A percentile compares a stretch with the other conserved stretches of the same genome.
Conservation (phyloP, 768 basidiomycete genomes). For the Crepidotus variabilis region DNA sequence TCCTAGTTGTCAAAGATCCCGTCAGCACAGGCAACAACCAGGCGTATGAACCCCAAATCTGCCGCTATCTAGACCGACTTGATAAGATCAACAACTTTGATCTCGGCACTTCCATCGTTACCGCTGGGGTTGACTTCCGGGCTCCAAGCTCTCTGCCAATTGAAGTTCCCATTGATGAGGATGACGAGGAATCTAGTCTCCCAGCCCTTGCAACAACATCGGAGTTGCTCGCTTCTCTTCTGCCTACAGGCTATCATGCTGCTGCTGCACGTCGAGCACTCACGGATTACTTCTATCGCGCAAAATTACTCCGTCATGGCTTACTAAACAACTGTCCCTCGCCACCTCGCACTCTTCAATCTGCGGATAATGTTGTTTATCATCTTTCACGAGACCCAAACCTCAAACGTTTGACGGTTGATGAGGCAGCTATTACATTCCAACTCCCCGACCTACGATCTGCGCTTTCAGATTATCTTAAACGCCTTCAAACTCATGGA, state of each 20-base stretch:
- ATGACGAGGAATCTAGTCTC: neutral
- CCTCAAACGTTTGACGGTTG: conserved; percentile 13
- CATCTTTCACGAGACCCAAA: conserved; percentile 19
- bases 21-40: conserved; percentile 23
- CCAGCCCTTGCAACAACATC: neutral
- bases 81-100: too few relatives aligned
- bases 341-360: conserved; percentile 10
- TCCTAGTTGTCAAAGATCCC: conserved; percentile 24
- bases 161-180: neutral
- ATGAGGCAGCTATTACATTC: conserved; percentile 17
- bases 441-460: conserved; percentile 21
- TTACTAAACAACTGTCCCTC: neutral
- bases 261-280: neutral
- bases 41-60: conserved; percentile 27
- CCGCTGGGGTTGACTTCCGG: neutral
- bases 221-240: neutral
- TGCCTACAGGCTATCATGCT: neutral
- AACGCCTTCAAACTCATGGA: neutral
- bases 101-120: neutral
- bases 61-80: conserved; percentile 22
- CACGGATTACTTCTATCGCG: neutral
- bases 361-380: conserved; percentile 13
- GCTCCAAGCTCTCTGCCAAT: neutral
- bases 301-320: neutral
- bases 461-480: conserved; percentile 20